A percentile compares a stretch with the other conserved stretches of the same genome.
Evolutionary conservation across 306 rosid species (phyloP).

Genomic region (Malus fusca): DNA sequence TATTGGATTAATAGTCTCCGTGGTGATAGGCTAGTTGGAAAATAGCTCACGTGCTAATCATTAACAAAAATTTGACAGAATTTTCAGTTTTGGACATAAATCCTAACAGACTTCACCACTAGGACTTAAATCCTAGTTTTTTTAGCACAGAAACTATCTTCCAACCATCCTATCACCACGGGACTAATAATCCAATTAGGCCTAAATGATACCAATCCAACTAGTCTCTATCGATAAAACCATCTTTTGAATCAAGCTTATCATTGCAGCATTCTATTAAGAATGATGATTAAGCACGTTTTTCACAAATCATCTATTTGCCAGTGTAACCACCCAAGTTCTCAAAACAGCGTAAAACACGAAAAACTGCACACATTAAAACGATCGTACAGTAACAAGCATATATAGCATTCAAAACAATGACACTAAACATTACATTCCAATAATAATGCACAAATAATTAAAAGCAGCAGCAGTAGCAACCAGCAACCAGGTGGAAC

Average conservation of each 20-base stretch:
- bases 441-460: neutral
- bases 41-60: too few species aligned
- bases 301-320: neutral
- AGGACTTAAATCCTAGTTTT: too few species aligned
- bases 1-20: too few species aligned
- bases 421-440: neutral
- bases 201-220: neutral
- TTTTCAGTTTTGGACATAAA: too few species aligned
- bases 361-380: too few species aligned
- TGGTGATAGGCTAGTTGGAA: too few species aligned
- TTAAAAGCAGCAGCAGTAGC: neutral
- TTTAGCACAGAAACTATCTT: too few species aligned
- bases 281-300: neutral
- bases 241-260: neutral
- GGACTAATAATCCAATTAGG: too few species aligned
- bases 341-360: too few species aligned
- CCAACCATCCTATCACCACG: too few species aligned
- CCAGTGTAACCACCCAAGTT: neutral
- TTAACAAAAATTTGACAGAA: too few species aligned
- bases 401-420: neutral
- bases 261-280: neutral
- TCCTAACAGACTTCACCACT: too few species aligned
- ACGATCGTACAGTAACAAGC: neutral
- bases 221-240: neutral
- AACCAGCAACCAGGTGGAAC: slow-evolving; percentile 10